phyloP scores from a whole-genome alignment of 768 basidiomycete species.

The Paxillus involutus region DNA sequence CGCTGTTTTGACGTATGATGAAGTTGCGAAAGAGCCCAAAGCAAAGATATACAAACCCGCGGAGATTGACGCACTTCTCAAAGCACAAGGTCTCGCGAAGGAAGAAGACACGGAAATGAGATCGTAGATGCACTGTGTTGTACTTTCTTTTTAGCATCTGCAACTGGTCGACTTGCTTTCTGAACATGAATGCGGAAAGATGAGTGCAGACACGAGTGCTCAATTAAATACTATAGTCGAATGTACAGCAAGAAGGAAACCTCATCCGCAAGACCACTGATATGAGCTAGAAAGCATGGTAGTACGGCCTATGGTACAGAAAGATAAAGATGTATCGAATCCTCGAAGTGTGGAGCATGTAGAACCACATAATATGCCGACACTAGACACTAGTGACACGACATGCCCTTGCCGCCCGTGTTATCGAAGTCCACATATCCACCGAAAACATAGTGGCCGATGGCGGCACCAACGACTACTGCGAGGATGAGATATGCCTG shows the following conservation, averaged over 20 bases:
- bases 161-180: neutral
- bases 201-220: neutral
- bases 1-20: constrained; percentile 87
- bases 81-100: constrained; percentile 79
- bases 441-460: constrained; percentile 82
- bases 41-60: constrained; percentile 90
- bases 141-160: constrained; percentile 1
- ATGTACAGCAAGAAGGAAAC: neutral
- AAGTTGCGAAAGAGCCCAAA: constrained; percentile 70
- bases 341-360: neutral
- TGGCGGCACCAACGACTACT: constrained; percentile 76
- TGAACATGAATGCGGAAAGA: neutral
- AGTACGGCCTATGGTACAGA: neutral
- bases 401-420: constrained; percentile 59
- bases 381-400: constrained; percentile 62
- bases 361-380: neutral
- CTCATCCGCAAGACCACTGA: neutral
- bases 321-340: neutral
- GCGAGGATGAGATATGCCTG: constrained; percentile 87
- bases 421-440: constrained; percentile 59
- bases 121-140: constrained; percentile 28
- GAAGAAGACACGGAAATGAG: constrained; percentile 83
- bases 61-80: constrained; percentile 84
- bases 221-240: neutral
- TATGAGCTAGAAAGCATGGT: neutral